Conservation (phyloP, 768 basidiomycete genomes). For the Cyathus striatus region DNA sequence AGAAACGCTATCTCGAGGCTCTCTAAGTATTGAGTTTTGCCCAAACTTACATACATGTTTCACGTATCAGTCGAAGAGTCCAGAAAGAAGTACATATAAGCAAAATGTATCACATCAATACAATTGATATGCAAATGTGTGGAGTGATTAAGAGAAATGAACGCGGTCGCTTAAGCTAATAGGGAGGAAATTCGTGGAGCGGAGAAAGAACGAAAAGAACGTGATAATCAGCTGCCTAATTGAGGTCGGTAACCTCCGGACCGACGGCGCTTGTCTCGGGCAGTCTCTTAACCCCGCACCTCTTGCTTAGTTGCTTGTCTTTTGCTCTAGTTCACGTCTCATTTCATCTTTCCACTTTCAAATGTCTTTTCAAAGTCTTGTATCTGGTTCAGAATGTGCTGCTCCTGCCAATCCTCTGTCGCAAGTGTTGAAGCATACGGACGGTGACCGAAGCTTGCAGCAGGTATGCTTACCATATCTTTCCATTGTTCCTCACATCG, state of each 20-base stretch:
- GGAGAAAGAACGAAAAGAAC: background rate
- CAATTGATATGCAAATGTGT: no score
- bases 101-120: background rate
- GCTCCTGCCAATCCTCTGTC: constrained; percentile 80
- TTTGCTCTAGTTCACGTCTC: background rate
- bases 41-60: background rate
- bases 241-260: constrained; percentile 18
- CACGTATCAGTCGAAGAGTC: background rate
- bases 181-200: no score
- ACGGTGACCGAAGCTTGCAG: constrained; percentile 84
- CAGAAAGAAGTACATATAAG: background rate
- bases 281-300: constrained; percentile 15
- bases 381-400: constrained; percentile 89
- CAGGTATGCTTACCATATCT: constrained; percentile 44
- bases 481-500: background rate
- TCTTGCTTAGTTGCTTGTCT: no score
- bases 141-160: no score
- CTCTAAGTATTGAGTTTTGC: constrained; percentile 10
- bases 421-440: constrained; percentile 86
- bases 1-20: constrained; percentile 43
- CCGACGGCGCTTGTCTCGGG: no score
- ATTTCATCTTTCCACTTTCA: constrained; percentile 1
- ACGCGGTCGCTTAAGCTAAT: no score
- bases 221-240: constrained; percentile 11
- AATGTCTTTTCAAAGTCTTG: constrained; percentile 76